Conservation (phyloP, 768 basidiomycete genomes). For the Serendipita vermifera region DNA sequence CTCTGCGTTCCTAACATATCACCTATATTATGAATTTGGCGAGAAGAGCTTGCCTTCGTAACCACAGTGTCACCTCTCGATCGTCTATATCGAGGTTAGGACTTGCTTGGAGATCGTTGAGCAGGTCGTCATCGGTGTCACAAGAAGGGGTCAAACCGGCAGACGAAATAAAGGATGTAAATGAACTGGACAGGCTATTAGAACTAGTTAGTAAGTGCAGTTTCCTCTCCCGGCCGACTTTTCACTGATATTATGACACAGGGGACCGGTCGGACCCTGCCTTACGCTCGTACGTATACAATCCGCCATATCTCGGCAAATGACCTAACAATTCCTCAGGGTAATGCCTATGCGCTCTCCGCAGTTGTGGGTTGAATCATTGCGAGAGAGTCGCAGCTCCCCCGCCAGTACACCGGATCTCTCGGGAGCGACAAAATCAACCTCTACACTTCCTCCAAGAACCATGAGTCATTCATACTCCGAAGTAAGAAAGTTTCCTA, state of each 20-base stretch:
- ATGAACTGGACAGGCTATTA: conserved; percentile 43
- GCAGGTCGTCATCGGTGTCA: background rate
- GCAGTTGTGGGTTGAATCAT: conserved; percentile 45
- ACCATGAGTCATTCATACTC: conserved; percentile 63
- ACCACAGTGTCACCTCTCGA: too few relatives aligned
- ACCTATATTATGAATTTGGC: too few relatives aligned
- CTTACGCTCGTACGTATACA: conserved; percentile 33
- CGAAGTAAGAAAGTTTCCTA: conserved; percentile 28
- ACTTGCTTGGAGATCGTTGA: too few relatives aligned
- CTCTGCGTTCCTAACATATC: too few relatives aligned
- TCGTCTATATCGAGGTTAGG: too few relatives aligned
- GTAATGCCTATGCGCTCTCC: conserved; percentile 44
- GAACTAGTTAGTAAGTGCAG: conserved; percentile 41
- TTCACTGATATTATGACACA: conserved; percentile 18
- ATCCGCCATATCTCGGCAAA: conserved; percentile 11
- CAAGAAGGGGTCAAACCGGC: conserved; percentile 12
- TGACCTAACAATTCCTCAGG: conserved; percentile 22
- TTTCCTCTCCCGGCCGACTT: conserved; percentile 9
- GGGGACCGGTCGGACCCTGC: conserved; percentile 42
- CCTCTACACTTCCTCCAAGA: conserved; percentile 28
- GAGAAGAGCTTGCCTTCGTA: too few relatives aligned
- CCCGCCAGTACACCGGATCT: conserved; percentile 10
- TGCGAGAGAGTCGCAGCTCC: conserved; percentile 29
- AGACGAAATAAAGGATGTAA: conserved; percentile 47
- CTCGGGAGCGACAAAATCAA: background rate